Evolutionary conservation across 345 rosid species (phyloP), one percentile per base, ranked within the genome.

Genomic region (Angophora floribunda): DNA sequence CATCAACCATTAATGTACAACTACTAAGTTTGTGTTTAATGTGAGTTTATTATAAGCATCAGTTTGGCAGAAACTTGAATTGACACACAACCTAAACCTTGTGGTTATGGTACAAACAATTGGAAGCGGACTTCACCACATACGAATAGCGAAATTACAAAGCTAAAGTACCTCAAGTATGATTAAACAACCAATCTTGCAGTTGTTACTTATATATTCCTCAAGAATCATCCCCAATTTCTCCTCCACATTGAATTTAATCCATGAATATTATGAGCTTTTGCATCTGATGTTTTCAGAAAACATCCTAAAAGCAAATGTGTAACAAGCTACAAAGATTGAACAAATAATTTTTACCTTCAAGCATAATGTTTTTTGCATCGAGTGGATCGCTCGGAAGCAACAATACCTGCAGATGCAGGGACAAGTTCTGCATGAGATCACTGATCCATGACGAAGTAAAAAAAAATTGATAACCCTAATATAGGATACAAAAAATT

Each of bases 381-480:
- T 98, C 99, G 85, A 96, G 97, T 90, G 99, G 99, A 92, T 98
- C 96, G 10, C 92, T 93, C 24, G 99, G 99, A 92, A 98, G 95
- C 86, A 98, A 93, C 86, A 98, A 85, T 86, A 94, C 84, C 99
- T 98, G 90, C 85, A 67, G 90, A 85, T 26, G 89, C 84, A 14
- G 84, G 17, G 87, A 36, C 84, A 49, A 82, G 50, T 14, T 65
- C 70, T 49, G 19, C 28, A 28, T 17, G 15, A 30, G 41, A 36
- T 45, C 26, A 10, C 26, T 36, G 84, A 26, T 75, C 84, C 84
- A 41, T 19, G 28, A 75, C 84, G 4, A 75, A 75, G 45, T 41
- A 17, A 51, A 22, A 50, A 61, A 55, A 55, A 3, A 14, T 10
- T 13, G 21, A 79, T 24, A 51, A 85, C 47, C 10, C 47, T 90